Percentiles rank a stretch among this genome's conserved stretches.
phyloP scores from a whole-genome alignment of 1,284 basidiomycete species.

The Ustilago shanxiensis region DNA sequence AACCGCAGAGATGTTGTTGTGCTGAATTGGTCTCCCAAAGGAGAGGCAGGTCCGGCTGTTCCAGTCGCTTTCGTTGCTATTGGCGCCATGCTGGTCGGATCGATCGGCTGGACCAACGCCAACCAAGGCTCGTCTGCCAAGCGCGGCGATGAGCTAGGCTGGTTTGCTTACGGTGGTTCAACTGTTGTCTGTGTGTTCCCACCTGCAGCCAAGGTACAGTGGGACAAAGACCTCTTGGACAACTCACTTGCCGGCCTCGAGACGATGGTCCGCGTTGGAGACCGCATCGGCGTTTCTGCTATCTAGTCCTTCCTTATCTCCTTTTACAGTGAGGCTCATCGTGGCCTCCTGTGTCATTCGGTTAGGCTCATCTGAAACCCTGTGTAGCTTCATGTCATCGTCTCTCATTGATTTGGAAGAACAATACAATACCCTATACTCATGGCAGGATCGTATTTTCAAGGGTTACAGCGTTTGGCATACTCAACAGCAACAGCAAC shows the following conservation, averaged over 20 bases:
- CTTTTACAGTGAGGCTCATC: too few species aligned
- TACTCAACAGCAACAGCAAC: too few species aligned
- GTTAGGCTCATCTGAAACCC: too few species aligned
- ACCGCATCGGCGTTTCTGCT: slow-evolving; percentile 55
- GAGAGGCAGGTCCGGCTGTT: slow-evolving; percentile 10
- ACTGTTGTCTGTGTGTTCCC: slow-evolving; percentile 57
- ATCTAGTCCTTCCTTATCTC: slow-evolving; percentile 3
- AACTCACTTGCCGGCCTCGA: slow-evolving; percentile 78
- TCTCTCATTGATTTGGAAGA: too few species aligned
- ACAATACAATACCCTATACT: too few species aligned
- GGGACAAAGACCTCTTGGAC: slow-evolving; percentile 90
- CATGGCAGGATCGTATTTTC: too few species aligned
- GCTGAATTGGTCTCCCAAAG: slow-evolving; percentile 53
- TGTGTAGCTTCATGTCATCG: too few species aligned
- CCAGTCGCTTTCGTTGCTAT: slow-evolving; percentile 62
- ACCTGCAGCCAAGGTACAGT: slow-evolving; percentile 74
- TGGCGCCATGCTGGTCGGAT: slow-evolving; percentile 74
- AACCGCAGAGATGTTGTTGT: slow-evolving; percentile 56
- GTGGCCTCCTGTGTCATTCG: too few species aligned
- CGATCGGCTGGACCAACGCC: slow-evolving; percentile 81
- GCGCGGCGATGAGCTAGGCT: slow-evolving; percentile 86
- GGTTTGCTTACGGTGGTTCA: slow-evolving; percentile 71
- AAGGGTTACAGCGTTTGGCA: too few species aligned
- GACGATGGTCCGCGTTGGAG: slow-evolving; percentile 78
- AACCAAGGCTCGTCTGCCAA: slow-evolving; percentile 81